Base-by-base conservation (phyloP, 108 stramenopile species). In the Cyclotella baltica region DNA sequence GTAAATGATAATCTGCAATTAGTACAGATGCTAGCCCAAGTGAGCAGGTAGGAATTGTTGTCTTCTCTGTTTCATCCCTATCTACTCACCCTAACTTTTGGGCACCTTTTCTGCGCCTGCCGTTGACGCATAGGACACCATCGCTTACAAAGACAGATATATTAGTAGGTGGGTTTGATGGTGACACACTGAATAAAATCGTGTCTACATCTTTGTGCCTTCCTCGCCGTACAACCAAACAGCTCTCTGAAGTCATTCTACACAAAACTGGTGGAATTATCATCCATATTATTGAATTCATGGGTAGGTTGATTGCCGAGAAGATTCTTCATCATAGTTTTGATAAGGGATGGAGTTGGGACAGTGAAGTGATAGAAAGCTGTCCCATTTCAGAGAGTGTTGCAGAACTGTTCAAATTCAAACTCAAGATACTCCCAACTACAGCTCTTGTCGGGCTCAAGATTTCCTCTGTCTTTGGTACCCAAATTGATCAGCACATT, bases 301-400 rank as follows among this genome's bases (percentile, higher is more conserved):
- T 76, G 33, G 56, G 65, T 18, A 28, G 63, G 16, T 67, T 76
- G 46, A 67, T 47, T 11, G 56, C 20, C 5, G 65, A 76, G 23
- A 67, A 48, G 22, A 27, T 67, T 38, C 64, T 76, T 23, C 46
- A 35, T 35, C 67, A 76, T 37, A 76, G 75, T 47, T 76, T 76
- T 48, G 38, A 57, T 16, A 67, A 51, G 34, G 75, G 75, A n/a
- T 76, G 75, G 75, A 67, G 67, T 28, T 76, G 75, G 75, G 75
- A 76, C 31, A 64, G 22, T 4, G 67, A 67, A 22, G 35, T 40
- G 4, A 76, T 76, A 2, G 75, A 67, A 66, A 48, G 52, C 25
- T 67, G 29, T 16, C 57, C 66, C 2, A 76, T 76, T 48, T 65
- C 75, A 20, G 67, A 76, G 22, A 76, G 75, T 61, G 75, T 76